A percentile compares a stretch with the other conserved stretches of the same genome.
phyloP scores from a whole-genome alignment of 2,329 filamentous ascomycete genomes.

The Claviceps maximensis region DNA sequence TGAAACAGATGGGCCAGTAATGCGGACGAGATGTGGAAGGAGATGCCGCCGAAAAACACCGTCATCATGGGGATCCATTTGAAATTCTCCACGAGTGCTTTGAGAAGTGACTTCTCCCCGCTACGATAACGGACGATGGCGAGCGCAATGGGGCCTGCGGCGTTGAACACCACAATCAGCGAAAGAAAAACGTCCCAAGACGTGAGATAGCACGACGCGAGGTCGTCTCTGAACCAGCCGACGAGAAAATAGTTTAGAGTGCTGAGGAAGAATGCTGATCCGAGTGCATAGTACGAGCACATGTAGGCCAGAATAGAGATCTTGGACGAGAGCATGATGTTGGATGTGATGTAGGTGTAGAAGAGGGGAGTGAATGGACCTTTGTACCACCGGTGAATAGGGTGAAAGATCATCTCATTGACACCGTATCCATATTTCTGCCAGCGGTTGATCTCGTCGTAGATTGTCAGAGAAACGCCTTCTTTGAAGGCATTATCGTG shows the following conservation, averaged over 20 bases:
- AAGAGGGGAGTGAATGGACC: slow-evolving; percentile 56
- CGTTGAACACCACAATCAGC: slow-evolving; percentile 52
- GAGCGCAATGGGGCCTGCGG: slow-evolving; percentile 45
- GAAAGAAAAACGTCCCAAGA: slow-evolving; percentile 51
- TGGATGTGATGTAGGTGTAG: slow-evolving; percentile 42
- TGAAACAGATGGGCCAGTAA: slow-evolving; percentile 29
- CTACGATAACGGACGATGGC: slow-evolving; percentile 51
- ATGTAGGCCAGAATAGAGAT: slow-evolving; percentile 60
- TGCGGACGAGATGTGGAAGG: slow-evolving; percentile 27
- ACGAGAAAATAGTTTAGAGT: slow-evolving; percentile 58
- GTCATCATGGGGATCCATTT: slow-evolving; percentile 47
- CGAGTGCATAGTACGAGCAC: slow-evolving; percentile 60
- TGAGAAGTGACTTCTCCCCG: slow-evolving; percentile 36
- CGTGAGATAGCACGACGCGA: slow-evolving; percentile 55
- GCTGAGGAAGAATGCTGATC: slow-evolving; percentile 52
- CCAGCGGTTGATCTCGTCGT: slow-evolving; percentile 60
- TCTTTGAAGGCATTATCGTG: slow-evolving; percentile 59
- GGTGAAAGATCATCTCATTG: slow-evolving; percentile 58
- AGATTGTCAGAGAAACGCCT: slow-evolving; percentile 59
- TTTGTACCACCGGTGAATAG: slow-evolving; percentile 47
- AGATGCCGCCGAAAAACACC: slow-evolving; percentile 31
- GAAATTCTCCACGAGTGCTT: slow-evolving; percentile 31
- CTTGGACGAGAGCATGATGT: slow-evolving; percentile 53
- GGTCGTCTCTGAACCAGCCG: slow-evolving; percentile 55
- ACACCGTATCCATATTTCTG: slow-evolving; percentile 63